Evolutionary conservation across 2,329 filamentous ascomycete species (phyloP), one percentile per base, ranked within the genome.

Genomic region (Ceratocystis eucalypticola): DNA sequence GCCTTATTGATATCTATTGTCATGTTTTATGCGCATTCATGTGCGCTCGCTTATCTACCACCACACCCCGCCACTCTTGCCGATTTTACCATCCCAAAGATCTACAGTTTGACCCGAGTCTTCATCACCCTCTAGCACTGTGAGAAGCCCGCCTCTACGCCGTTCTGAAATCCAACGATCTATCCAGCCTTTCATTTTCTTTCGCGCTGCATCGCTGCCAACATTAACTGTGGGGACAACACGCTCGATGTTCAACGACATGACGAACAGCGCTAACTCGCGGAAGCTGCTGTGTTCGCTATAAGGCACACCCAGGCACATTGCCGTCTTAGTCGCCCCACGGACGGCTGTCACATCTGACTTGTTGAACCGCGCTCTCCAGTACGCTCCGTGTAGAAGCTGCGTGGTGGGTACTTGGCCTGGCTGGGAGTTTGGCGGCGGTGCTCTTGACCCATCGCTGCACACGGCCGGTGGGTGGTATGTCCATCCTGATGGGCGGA

Each of bases 281-380:
- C 93, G 82, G 73, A 99, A 99, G 69, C 89, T 95, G 74, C 89
- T 94, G 74, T 99, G 94, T 77, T 99, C 94, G 64, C 88, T 92
- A 74, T 99, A 99, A 1, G 94, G 94, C 1, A 97, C 94, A 0
- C 91, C 92, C 71, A 95, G 96, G 74, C 91, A 96, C 74, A 88
- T 87, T 46, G 89, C 89, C 71, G 93, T 87, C 61, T 82, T 82
- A 2, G 88, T 92, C 75, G 88, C 92, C 2, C 94, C 94, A 3
- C 91, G 82, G 76, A 96, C 91, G 0, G 91, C 87, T 0, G 85
- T 80, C 50, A 99, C 81, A 68, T 96, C 89, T 6, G 80, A 77
- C 71, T 84, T 84, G 0, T 80, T 80, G 73, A 92, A 97, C 1
- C 82, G 78, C 10, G 87, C 87, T 71, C 85, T 85, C 93, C 94